Base-by-base conservation (phyloP, 163 green algal genomes). In the Scenedesmus sp. region DNA sequence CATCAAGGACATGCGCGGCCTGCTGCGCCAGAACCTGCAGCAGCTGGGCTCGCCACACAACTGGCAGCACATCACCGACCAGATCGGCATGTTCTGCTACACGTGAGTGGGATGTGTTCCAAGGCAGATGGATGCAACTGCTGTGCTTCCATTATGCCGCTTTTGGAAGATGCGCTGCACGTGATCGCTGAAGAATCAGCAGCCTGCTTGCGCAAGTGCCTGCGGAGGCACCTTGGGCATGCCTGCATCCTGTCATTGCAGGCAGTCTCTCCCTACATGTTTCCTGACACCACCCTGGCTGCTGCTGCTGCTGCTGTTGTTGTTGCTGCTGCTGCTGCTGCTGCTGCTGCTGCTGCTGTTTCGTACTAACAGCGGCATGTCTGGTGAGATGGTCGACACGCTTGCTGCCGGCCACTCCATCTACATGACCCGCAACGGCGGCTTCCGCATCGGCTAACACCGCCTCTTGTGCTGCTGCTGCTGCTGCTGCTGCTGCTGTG, bases 401-500 rank as follows among this genome's bases (percentile, higher is more conserved):
- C 93, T 99, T 34, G 95, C 95, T 4, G 54, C 81, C 4, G 91
- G 98, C 76, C 91, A 97, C 94, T 92, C 74, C 93, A 98, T 99
- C 90, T 99, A 98, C 95, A 96, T 99, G 94, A 98, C 96, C 1
- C 92, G 96, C 62, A 98, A 99, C 90, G 97, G 97, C 23, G 96
- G 97, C 91, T 98, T 99, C 93, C 96, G 92, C 89, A 98, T 99
- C 96, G 97, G 34, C 34, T 46, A 46, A 0, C 59, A 15, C 9
- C 9, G 59, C 59, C 1, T 64, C 59, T 10, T 10, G 59, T 15
- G 8, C 59, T 15, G 7, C 59, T 0, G 15, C 4, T 15, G 62
- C 23, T 52, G 5, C 23, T 79, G 70, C 70, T 76, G 66, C 70
- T 79, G 70, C 70, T 13, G 2, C 70, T 52, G 70, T 15, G 52